Percentiles rank a stretch among this genome's conserved stretches.
phyloP scores from a whole-genome alignment of 306 rosid species.

The Comarum palustre region DNA sequence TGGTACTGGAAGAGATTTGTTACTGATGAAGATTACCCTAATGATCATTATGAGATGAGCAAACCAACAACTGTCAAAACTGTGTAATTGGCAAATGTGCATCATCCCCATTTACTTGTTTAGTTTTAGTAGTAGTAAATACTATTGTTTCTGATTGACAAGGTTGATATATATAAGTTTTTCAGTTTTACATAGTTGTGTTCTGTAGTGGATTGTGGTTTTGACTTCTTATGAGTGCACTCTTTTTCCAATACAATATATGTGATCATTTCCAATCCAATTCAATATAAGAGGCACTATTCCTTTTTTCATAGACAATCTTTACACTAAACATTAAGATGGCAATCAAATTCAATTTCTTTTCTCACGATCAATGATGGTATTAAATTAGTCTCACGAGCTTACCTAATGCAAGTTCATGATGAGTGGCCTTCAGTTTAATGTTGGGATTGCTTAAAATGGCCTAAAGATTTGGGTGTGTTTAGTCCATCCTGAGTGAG shows the following conservation, averaged over 20 bases:
- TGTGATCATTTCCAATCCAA: neutral
- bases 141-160: slow-evolving; percentile 19
- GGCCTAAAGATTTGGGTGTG: neutral
- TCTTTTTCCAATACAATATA: neutral
- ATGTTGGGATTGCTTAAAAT: neutral
- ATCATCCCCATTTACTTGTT: neutral
- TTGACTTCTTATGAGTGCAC: neutral
- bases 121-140: slow-evolving; percentile 13
- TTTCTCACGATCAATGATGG: too few relatives aligned
- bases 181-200: neutral
- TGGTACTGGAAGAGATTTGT: slow-evolving; percentile 74
- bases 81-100: slow-evolving; percentile 32
- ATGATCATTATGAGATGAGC: slow-evolving; percentile 40
- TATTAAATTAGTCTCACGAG: too few relatives aligned
- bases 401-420: neutral
- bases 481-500: neutral
- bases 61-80: slow-evolving; percentile 30
- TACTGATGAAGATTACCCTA: slow-evolving; percentile 28
- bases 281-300: too few relatives aligned
- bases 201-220: neutral
- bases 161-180: slow-evolving; percentile 9
- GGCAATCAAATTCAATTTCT: too few relatives aligned
- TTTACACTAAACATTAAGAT: too few relatives aligned
- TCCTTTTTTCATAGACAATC: too few relatives aligned
- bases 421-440: neutral